phyloP scores from a whole-genome alignment of 2,329 filamentous ascomycete genomes.

The Nemania sp. region DNA sequence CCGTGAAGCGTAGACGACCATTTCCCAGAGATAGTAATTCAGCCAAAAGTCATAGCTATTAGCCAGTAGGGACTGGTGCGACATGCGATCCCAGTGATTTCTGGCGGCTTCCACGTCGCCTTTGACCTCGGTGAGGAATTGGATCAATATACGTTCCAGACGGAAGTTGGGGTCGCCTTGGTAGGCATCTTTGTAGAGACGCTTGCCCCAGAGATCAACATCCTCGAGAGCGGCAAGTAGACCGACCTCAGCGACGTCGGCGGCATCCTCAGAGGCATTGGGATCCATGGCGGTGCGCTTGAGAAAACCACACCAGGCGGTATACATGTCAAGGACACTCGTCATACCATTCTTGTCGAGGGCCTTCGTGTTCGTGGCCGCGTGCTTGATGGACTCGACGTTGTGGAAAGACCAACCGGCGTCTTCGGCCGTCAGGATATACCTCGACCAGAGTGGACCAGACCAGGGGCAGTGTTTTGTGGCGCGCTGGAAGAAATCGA shows the following conservation, averaged over 20 bases:
- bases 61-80: conserved; percentile 71
- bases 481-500: conserved; percentile 82
- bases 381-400: conserved; percentile 91
- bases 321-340: conserved; percentile 89
- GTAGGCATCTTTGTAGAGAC: conserved; percentile 79
- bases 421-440: conserved; percentile 85
- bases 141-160: conserved; percentile 90
- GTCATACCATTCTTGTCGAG: conserved; percentile 88
- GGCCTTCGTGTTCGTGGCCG: conserved; percentile 85
- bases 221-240: conserved; percentile 88
- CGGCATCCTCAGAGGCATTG: conserved; percentile 81
- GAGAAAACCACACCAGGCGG: conserved; percentile 94
- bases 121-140: conserved; percentile 88
- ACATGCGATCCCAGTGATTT: conserved; percentile 79
- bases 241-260: conserved; percentile 90
- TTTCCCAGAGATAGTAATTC: conserved; percentile 91
- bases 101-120: conserved; percentile 82
- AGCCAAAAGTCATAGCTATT: conserved; percentile 95
- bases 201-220: conserved; percentile 81
- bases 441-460: conserved; percentile 89
- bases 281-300: conserved; percentile 84
- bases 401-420: conserved; percentile 80
- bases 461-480: conserved; percentile 95
- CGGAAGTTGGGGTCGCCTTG: conserved; percentile 90
- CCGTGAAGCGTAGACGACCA: conserved; percentile 70